Evolutionary conservation across 2,329 filamentous ascomycete genomes (phyloP).

Genomic region (Epichloe sibirici): DNA sequence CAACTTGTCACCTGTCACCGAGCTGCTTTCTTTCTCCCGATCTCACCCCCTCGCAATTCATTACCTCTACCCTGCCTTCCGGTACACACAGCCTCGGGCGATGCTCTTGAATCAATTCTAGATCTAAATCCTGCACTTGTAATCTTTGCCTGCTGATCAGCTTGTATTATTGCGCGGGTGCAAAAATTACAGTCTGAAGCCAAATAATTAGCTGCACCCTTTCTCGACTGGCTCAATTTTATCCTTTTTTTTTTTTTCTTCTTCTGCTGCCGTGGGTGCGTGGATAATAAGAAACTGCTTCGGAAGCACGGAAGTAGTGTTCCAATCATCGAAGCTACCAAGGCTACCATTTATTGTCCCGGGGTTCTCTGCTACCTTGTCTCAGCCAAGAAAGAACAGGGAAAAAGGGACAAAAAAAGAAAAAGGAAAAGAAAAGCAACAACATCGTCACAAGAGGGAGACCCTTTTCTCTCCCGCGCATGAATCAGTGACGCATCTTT

Average conservation of each 20-base stretch:
- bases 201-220: not conserved
- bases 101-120: not conserved
- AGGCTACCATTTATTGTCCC: not conserved
- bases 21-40: not conserved
- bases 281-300: no score
- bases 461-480: not conserved
- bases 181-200: not conserved
- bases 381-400: not conserved
- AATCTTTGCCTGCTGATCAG: not conserved
- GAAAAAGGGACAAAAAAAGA: not conserved
- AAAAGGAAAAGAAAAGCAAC: not conserved
- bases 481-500: not conserved
- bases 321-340: not conserved
- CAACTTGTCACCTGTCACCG: not conserved
- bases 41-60: not conserved
- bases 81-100: not conserved
- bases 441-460: not conserved
- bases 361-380: not conserved
- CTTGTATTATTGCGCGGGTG: not conserved
- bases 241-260: constrained; percentile 4
- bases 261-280: not conserved
- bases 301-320: not conserved
- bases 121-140: not conserved
- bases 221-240: not conserved
- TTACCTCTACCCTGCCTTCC: not conserved